A percentile compares a stretch with the other conserved stretches of the same genome.
These are phyloP conservation scores for Meyerozyma athensensis DNA, from an alignment of 1,139 yeast species.

Conservation along the genomic window DNA sequence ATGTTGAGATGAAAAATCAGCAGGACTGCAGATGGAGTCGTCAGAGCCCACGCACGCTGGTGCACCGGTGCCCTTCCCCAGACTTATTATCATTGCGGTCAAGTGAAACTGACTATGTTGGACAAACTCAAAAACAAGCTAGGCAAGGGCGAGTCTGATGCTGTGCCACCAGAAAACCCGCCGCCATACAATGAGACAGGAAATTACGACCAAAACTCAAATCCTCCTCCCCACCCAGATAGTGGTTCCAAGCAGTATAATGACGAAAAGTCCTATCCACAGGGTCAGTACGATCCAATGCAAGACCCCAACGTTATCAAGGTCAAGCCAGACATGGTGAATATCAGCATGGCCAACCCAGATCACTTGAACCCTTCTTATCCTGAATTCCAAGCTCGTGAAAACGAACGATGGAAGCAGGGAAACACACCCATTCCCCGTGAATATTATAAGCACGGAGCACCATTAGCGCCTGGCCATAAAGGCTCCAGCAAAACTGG, in stretches of 20 bases:
- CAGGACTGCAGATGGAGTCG: constrained; percentile 1
- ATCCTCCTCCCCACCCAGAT: constrained; percentile 2
- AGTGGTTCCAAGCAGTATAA: background rate
- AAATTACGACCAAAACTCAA: background rate
- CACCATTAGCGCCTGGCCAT: constrained; percentile 31
- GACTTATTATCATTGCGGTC: background rate
- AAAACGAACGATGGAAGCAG: constrained; percentile 26
- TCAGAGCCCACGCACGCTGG: background rate
- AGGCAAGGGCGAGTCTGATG: background rate
- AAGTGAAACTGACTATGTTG: background rate
- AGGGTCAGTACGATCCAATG: constrained; percentile 17
- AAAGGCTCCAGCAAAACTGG: constrained; percentile 17
- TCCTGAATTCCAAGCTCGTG: constrained; percentile 29
- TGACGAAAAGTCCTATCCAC: background rate
- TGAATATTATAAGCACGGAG: constrained; percentile 27
- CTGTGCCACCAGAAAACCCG: constrained; percentile 3
- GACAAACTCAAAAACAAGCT: background rate
- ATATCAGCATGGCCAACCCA: constrained; percentile 33
- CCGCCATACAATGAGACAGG: constrained; percentile 2
- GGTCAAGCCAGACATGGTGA: constrained; percentile 33
- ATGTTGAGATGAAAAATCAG: constrained; percentile 2
- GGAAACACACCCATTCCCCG: constrained; percentile 31
- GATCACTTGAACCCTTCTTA: constrained; percentile 36
- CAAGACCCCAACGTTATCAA: constrained; percentile 26
- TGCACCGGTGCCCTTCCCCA: constrained; percentile 1